Percentiles rank a stretch among this genome's conserved stretches.
phyloP scores from a whole-genome alignment of 1,139 yeast species.

The Kurtzmaniella quercitrusa region DNA sequence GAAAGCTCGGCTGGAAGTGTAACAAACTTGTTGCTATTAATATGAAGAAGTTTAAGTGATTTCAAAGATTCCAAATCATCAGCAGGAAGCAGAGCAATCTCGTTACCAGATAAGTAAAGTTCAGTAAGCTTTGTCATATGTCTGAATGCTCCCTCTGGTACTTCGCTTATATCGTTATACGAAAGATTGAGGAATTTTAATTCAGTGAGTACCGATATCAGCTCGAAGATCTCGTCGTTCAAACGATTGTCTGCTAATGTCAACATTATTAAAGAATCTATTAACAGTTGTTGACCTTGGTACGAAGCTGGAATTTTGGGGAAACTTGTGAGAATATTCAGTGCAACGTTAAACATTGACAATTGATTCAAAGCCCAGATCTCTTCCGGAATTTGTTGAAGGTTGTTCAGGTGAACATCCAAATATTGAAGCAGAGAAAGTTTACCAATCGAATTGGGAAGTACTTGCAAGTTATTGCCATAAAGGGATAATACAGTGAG shows the following conservation, averaged over 20 bases:
- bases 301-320: slow-evolving; percentile 51
- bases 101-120: slow-evolving; percentile 82
- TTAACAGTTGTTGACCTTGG: slow-evolving; percentile 26
- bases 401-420: slow-evolving; percentile 84
- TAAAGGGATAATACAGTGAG: slow-evolving; percentile 66
- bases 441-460: slow-evolving; percentile 69
- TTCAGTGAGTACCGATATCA: slow-evolving; percentile 56
- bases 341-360: slow-evolving; percentile 67
- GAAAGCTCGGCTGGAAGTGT: slow-evolving; percentile 89
- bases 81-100: slow-evolving; percentile 72
- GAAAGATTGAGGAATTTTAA: slow-evolving; percentile 69
- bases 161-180: slow-evolving; percentile 78
- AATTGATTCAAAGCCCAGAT: slow-evolving; percentile 64
- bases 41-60: slow-evolving; percentile 56
- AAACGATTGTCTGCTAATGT: slow-evolving; percentile 81
- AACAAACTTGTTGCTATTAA: slow-evolving; percentile 82
- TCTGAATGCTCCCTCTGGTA: slow-evolving; percentile 68
- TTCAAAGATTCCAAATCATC: slow-evolving; percentile 72
- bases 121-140: slow-evolving; percentile 57
- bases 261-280: slow-evolving; percentile 53
- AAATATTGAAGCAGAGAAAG: slow-evolving; percentile 60
- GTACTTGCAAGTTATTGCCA: slow-evolving; percentile 66
- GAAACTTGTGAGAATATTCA: slow-evolving; percentile 67
- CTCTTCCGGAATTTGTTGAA: slow-evolving; percentile 64
- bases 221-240: slow-evolving; percentile 71